Conservation (phyloP, 305 asterid species). For the Caryopteris hybrid region DNA sequence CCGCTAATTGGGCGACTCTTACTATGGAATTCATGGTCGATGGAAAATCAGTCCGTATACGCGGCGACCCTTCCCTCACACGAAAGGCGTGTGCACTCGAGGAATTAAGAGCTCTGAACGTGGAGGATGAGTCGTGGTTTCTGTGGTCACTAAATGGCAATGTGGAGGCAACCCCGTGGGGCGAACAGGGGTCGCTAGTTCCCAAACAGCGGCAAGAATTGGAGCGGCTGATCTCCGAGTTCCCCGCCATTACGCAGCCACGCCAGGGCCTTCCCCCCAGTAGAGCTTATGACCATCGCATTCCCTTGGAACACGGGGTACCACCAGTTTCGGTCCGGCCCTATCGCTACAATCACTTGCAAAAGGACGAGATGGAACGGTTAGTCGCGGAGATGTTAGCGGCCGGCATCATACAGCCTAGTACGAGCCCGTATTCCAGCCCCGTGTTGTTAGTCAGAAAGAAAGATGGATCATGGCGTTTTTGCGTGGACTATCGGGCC, state of each 20-base stretch:
- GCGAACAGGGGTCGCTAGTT: too few relatives aligned
- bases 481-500: not conserved
- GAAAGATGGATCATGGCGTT: not conserved
- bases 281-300: not conserved
- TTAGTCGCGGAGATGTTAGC: not conserved
- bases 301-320: not conserved
- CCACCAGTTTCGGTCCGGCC: not conserved
- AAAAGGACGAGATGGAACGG: not conserved
- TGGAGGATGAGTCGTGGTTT: too few relatives aligned
- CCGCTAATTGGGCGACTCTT: not conserved
- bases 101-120: too few relatives aligned
- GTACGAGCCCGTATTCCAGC: not conserved
- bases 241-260: too few relatives aligned
- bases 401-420: not conserved
- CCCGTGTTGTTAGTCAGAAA: not conserved
- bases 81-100: not conserved
- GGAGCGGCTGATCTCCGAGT: too few relatives aligned
- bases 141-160: too few relatives aligned
- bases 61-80: not conserved
- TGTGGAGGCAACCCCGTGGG: too few relatives aligned
- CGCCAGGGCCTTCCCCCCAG: not conserved
- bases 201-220: too few relatives aligned
- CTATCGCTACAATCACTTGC: not conserved
- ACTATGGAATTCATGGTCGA: not conserved
- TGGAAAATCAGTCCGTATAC: accelerated